Base-by-base conservation (phyloP, 352 stramenopile genomes). In the Phytophthora constricta region DNA sequence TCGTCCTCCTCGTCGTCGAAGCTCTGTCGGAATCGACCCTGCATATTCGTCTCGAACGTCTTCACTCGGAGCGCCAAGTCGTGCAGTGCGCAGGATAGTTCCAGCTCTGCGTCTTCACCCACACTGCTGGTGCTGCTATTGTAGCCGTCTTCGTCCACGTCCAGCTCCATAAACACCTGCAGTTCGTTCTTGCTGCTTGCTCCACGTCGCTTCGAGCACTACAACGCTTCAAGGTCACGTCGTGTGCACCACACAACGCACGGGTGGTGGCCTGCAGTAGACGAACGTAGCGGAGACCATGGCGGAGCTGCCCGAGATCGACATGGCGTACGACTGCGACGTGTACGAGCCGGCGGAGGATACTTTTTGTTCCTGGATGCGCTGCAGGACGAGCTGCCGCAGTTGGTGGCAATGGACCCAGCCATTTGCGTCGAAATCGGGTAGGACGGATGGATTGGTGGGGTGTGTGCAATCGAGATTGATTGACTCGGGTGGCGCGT, bases 331-430 rank as follows among this genome's bases (percentile, higher is more conserved):
- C 76, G 80, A 89, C 70, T 85, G 75, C 70, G 79, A 98, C 58
- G 96, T 99, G 23, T 99, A 99, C 77, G 97, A 99, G 77, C 97
- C 97, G 22, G 90, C 91, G 16, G 97, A 99, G 58, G 97, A 99
- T 76, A 99, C 97, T 16, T 96, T 68, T 74, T 99, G 17, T 91
- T 99, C 26, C 70, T 99, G 17, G 97, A 99, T 68, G 96, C 93
- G 17, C 83, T 99, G 55, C 83, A 97, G 64, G 82, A 92, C 41
- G 96, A 98, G 61, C 58, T 89, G 28, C 69, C 75, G 42, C 78
- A 84, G 20, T 67, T 98, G 41, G 53, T 61, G 25, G 57, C 68
- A 22, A 59, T 92, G 37, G 53, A 89, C 10, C 89, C 91, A 0
- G 47, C 75, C 16, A 72, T 98, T 41, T 97, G 93, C 62, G 68